These are phyloP conservation scores for Fusarium neocosmosporiellum DNA, from an alignment of 2,329 filamentous ascomycete species.

Conservation along the genomic window DNA sequence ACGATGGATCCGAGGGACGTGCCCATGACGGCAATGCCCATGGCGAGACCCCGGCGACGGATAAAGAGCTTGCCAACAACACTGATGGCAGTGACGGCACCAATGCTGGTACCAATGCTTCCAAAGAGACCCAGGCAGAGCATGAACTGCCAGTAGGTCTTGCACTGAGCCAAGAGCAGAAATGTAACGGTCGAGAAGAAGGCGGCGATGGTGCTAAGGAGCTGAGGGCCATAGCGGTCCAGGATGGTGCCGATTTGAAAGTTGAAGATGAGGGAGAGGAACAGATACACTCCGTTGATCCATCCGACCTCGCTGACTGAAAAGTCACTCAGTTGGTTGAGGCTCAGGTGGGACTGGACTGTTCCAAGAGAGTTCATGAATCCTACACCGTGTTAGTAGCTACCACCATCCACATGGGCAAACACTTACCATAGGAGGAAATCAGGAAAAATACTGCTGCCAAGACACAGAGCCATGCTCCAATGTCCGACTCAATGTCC, in stretches of 20 bases:
- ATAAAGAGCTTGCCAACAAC: conserved; percentile 43
- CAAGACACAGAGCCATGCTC: conserved; percentile 32
- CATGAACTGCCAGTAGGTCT: conserved; percentile 61
- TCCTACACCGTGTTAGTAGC: conserved; percentile 40
- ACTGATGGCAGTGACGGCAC: conserved; percentile 48
- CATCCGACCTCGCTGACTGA: conserved; percentile 57
- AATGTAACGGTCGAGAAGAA: conserved; percentile 51
- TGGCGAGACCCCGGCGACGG: conserved; percentile 28
- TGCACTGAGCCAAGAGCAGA: conserved; percentile 58
- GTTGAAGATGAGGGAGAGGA: conserved; percentile 56
- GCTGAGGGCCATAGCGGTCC: conserved; percentile 57
- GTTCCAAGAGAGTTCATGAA: conserved; percentile 60
- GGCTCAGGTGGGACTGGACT: conserved; percentile 57
- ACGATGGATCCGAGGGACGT: conserved; percentile 45
- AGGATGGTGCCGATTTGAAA: conserved; percentile 60
- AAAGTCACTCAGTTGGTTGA: conserved; percentile 54
- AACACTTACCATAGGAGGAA: conserved; percentile 24
- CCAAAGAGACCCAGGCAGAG: conserved; percentile 55
- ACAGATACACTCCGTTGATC: conserved; percentile 59
- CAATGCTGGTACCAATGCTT: conserved; percentile 53
- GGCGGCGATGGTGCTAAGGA: conserved; percentile 51
- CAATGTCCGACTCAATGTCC: conserved; percentile 20
- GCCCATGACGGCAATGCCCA: conserved; percentile 32
- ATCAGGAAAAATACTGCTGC: conserved; percentile 31
- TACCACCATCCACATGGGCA: background rate